Conservation (phyloP, 1,284 basidiomycete species). For the Ceratorhiza oryzae-sativae region DNA sequence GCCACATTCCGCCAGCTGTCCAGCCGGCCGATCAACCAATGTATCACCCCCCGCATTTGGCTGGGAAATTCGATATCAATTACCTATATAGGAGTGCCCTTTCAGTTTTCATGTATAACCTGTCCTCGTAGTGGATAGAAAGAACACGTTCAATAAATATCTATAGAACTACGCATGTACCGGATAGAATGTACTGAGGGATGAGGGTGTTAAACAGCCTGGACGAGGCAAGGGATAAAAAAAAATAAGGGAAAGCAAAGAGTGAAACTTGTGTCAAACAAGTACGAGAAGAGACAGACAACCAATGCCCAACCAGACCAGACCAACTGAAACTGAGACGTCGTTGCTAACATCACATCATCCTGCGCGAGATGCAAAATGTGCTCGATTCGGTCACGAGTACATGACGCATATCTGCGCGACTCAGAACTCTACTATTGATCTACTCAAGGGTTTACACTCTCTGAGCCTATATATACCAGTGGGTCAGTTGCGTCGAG, state of each 20-base stretch:
- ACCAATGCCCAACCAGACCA: constrained; percentile 4
- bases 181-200: neutral
- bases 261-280: constrained; percentile 35
- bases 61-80: no score
- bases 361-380: neutral
- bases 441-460: constrained; percentile 1
- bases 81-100: neutral
- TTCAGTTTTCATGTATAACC: neutral
- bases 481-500: no score
- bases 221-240: neutral
- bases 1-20: no score
- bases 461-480: constrained; percentile 15
- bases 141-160: constrained; percentile 4
- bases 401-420: neutral
- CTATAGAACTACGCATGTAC: constrained; percentile 4
- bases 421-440: neutral
- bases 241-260: constrained; percentile 9
- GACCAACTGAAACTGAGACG: neutral
- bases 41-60: no score
- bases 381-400: neutral
- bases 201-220: no score
- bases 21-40: no score
- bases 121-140: neutral
- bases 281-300: neutral
- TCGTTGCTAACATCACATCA: neutral